Base-by-base conservation (phyloP, 306 rosid species). In the Fragaria ananassa region DNA sequence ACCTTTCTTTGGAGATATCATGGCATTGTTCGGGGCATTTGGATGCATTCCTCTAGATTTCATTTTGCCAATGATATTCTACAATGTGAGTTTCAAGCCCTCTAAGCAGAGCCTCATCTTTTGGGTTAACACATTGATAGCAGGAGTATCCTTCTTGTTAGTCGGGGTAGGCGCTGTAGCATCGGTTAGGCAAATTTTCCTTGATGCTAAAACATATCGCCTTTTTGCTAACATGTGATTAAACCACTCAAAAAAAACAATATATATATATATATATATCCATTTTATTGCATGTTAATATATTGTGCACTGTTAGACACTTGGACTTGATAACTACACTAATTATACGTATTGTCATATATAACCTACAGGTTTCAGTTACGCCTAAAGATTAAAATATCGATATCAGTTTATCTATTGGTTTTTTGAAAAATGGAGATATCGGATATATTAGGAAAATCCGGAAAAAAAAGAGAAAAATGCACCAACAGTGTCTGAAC, bases 1-100 rank as follows among this genome's bases (percentile, higher is more conserved):
- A 39, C 97, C 98, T 56, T 91, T 93, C 87, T 89, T 93, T 79
- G 83, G 91, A 15, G 98, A 93, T 79, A 76, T 93, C 74, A 86
- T 83, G 91, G 91, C 98, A 21, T 41, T 93, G 72, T 81, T 93
- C 57, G 97, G 96, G 18, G 91, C 97, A 70, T 87, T 93, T 79
- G 98, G 92, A 17, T 88, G 63, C 87, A 85, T 93, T 72, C 98
- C 98, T 78, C 82, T 91, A 5, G 93, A 91, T 79, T 89, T 88
- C 76, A 91, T 93, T 41, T 82, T 93, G 79, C 98, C 98, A 6
- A 93, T 91, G 97, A 29, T 91, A 35, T 83, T 93, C 71, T 88
- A 80, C 84, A 88, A 91, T 23, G 66, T 81, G 44, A 85, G 90
- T 83, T 91, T 93, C 87, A 93, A 88, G 85, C 96, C 98, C 74